Evolutionary conservation across 345 rosid genomes (phyloP).

Genomic region (Arabidopsis thaliana): DNA sequence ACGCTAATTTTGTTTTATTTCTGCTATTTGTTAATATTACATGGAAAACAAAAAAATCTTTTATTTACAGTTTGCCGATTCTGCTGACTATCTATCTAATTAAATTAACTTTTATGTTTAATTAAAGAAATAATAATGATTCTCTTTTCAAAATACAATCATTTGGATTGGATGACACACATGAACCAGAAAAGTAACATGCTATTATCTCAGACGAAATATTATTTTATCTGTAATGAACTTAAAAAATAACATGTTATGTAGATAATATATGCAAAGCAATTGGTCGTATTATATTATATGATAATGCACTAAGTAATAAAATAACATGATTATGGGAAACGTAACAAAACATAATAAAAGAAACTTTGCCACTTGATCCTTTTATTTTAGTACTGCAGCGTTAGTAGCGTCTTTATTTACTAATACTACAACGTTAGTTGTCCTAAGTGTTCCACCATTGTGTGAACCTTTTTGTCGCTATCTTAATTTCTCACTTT

Average conservation of each 20-base stretch:
- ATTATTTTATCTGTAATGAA: not conserved
- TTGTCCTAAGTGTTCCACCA: not conserved
- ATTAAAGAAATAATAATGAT: not conserved
- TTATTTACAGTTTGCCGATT: not conserved
- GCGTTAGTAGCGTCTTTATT: not conserved
- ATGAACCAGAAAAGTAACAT: not conserved
- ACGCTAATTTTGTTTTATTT: too few relatives aligned
- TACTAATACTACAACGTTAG: not conserved
- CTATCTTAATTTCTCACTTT: too few relatives aligned
- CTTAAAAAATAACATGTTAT: too few relatives aligned
- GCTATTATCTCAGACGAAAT: not conserved
- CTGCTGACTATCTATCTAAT: not conserved
- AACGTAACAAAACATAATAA: too few relatives aligned
- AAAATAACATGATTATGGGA: not conserved
- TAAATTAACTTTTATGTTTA: too few relatives aligned
- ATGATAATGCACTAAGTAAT: not conserved
- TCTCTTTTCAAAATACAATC: not conserved
- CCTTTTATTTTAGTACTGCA: not conserved
- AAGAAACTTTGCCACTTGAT: not conserved
- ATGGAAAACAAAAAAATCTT: too few relatives aligned
- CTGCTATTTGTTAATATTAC: not conserved
- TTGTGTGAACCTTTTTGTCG: not conserved
- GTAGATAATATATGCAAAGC: not conserved
- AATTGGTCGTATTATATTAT: not conserved
- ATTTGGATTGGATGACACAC: not conserved